Conservation (phyloP, 768 basidiomycete species). For the Leccinum variicolor region DNA sequence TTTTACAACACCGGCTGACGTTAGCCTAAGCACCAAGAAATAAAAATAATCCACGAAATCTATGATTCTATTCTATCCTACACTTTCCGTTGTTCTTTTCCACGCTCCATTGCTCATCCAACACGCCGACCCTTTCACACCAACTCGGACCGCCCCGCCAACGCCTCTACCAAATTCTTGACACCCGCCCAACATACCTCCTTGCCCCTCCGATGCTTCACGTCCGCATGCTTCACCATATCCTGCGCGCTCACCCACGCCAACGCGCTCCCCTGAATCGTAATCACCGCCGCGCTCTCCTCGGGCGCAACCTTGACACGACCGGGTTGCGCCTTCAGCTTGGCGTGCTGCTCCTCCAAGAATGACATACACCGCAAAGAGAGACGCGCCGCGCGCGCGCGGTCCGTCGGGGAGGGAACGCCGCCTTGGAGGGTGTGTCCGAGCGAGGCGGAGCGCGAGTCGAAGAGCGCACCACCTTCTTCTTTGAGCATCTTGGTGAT, state of each 20-base stretch:
- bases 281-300: constrained; percentile 85
- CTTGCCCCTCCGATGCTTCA: constrained; percentile 83
- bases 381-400: constrained; percentile 85
- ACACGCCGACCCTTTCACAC: constrained; percentile 21
- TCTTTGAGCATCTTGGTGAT: constrained; percentile 94
- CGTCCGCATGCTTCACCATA: constrained; percentile 85
- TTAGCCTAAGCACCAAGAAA: too few species aligned
- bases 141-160: constrained; percentile 66
- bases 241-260: constrained; percentile 82
- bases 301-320: constrained; percentile 53
- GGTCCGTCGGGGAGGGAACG: constrained; percentile 92
- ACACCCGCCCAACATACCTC: constrained; percentile 73
- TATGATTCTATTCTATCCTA: neutral
- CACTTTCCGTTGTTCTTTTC: neutral
- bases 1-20: too few species aligned
- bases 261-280: constrained; percentile 79
- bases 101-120: neutral
- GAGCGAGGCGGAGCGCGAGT: constrained; percentile 91
- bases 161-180: constrained; percentile 67
- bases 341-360: constrained; percentile 76
- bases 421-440: constrained; percentile 98
- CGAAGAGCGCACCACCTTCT: constrained; percentile 90
- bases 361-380: constrained; percentile 93
- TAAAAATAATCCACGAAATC: neutral
- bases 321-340: constrained; percentile 46